Percentiles rank a stretch among this genome's conserved stretches.
These are phyloP conservation scores for Yamadazyma diospyri DNA, from an alignment of 1,139 yeast genomes.

Conservation along the genomic window DNA sequence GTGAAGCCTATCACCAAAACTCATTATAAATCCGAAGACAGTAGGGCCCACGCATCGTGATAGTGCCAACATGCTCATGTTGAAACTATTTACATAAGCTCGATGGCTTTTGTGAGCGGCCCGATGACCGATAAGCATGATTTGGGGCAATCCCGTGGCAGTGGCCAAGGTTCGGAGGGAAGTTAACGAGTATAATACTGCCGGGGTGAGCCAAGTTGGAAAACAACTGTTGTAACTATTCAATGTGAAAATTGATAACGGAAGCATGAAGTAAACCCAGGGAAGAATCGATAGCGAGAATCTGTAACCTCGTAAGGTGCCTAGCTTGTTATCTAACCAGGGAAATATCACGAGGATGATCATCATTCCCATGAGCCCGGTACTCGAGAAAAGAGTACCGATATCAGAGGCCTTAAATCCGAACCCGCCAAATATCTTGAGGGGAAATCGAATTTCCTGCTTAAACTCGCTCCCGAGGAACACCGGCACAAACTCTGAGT, in stretches of 20 bases:
- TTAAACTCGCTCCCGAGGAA: slow-evolving; percentile 45
- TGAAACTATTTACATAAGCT: slow-evolving; percentile 48
- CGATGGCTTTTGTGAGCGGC: slow-evolving; percentile 47
- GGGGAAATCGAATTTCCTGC: slow-evolving; percentile 32
- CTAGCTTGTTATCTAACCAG: slow-evolving; percentile 46
- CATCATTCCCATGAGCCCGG: slow-evolving; percentile 55
- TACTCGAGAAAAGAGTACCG: slow-evolving; percentile 50
- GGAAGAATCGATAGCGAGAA: slow-evolving; percentile 43
- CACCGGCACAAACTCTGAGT: slow-evolving; percentile 57
- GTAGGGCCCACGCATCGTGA: slow-evolving; percentile 60
- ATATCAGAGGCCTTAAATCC: slow-evolving; percentile 39
- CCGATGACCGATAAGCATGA: slow-evolving; percentile 39
- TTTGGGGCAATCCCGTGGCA: slow-evolving; percentile 16
- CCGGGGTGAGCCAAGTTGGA: slow-evolving; percentile 24
- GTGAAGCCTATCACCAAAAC: slow-evolving; percentile 37
- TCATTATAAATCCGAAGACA: slow-evolving; percentile 54
- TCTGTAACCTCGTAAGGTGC: slow-evolving; percentile 43
- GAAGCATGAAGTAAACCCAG: slow-evolving; percentile 45
- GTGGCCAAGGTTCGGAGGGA: slow-evolving; percentile 35
- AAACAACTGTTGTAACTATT: slow-evolving; percentile 23
- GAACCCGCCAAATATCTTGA: slow-evolving; percentile 25
- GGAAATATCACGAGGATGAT: slow-evolving; percentile 53
- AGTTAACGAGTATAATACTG: slow-evolving; percentile 19
- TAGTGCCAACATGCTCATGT: slow-evolving; percentile 47
- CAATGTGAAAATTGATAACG: slow-evolving; percentile 45